Evolutionary conservation across 495 filamentous ascomycete genomes (phyloP).

Genomic region (Cercophora sp.): DNA sequence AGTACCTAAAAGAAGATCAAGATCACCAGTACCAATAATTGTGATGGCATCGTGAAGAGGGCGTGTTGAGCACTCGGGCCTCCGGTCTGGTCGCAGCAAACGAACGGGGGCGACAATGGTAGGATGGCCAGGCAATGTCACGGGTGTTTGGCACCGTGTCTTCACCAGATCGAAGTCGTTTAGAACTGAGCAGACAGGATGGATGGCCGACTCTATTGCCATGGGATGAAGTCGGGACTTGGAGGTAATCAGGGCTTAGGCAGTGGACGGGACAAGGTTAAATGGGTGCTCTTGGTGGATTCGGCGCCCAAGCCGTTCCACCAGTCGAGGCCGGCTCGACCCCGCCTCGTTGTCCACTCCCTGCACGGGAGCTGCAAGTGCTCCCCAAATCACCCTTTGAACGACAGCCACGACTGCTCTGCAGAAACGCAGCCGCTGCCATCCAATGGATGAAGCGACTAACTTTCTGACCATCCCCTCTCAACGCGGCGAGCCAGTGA

Average conservation of each 20-base stretch:
- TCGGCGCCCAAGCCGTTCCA: not conserved
- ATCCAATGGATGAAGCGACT: constrained; percentile 26
- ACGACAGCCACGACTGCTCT: constrained; percentile 37
- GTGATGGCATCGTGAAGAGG: too few species aligned
- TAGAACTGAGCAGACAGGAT: too few species aligned
- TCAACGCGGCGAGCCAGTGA: constrained; percentile 18
- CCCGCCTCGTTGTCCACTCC: not conserved
- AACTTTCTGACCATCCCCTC: constrained; percentile 6
- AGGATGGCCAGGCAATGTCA: too few species aligned
- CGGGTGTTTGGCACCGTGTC: too few species aligned
- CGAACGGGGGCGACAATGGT: not conserved
- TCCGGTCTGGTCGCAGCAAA: too few species aligned
- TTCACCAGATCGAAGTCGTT: too few species aligned
- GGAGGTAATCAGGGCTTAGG: not conserved
- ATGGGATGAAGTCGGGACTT: too few species aligned
- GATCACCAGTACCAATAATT: too few species aligned
- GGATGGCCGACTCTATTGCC: too few species aligned
- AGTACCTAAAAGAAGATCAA: too few species aligned
- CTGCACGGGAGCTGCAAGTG: not conserved
- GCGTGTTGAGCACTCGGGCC: too few species aligned
- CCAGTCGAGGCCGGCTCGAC: not conserved
- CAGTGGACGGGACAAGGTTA: not conserved
- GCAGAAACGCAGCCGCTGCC: constrained; percentile 29
- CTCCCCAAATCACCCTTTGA: constrained; percentile 25
- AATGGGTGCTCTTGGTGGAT: not conserved